These are phyloP conservation scores for Aspergillus bertholletiae DNA, from an alignment of 495 filamentous ascomycete species.

Conservation along the genomic window DNA sequence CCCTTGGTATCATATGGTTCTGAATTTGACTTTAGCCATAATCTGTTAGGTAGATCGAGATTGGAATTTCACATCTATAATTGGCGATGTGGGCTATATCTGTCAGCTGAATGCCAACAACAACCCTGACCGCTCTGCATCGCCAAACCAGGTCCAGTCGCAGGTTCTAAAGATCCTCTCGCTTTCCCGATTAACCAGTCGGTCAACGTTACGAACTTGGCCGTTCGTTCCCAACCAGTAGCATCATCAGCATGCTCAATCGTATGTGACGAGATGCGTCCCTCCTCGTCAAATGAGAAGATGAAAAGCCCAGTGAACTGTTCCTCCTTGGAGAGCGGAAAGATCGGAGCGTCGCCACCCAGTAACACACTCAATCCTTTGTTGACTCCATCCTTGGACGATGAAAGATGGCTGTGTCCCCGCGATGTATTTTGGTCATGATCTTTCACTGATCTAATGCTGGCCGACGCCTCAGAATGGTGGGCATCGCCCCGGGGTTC, in stretches of 20 bases:
- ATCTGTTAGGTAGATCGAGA: no score
- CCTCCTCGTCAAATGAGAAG: slow-evolving; percentile 92
- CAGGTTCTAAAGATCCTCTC: slow-evolving; percentile 44
- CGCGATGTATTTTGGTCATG: background rate
- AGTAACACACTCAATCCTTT: slow-evolving; percentile 39
- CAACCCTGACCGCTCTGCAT: slow-evolving; percentile 24
- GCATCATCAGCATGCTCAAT: slow-evolving; percentile 90
- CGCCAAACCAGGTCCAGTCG: slow-evolving; percentile 29
- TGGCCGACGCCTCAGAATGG: slow-evolving; percentile 13
- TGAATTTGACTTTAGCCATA: no score
- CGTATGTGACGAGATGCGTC: slow-evolving; percentile 77
- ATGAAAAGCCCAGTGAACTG: slow-evolving; percentile 72
- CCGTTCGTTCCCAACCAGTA: slow-evolving; percentile 63
- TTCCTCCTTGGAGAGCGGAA: slow-evolving; percentile 63
- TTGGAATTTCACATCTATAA: slow-evolving; percentile 1
- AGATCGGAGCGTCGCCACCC: slow-evolving; percentile 64
- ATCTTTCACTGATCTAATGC: background rate
- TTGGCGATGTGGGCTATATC: background rate
- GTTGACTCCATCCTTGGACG: slow-evolving; percentile 30
- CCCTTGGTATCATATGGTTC: background rate
- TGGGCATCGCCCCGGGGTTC: slow-evolving; percentile 41
- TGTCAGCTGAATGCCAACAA: slow-evolving; percentile 5
- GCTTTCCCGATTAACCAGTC: slow-evolving; percentile 80
- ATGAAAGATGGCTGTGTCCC: background rate
- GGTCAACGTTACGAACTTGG: slow-evolving; percentile 78